These are phyloP conservation scores for Peronosclerospora sorghi DNA, from an alignment of 352 stramenopile genomes.

Conservation along the genomic window DNA sequence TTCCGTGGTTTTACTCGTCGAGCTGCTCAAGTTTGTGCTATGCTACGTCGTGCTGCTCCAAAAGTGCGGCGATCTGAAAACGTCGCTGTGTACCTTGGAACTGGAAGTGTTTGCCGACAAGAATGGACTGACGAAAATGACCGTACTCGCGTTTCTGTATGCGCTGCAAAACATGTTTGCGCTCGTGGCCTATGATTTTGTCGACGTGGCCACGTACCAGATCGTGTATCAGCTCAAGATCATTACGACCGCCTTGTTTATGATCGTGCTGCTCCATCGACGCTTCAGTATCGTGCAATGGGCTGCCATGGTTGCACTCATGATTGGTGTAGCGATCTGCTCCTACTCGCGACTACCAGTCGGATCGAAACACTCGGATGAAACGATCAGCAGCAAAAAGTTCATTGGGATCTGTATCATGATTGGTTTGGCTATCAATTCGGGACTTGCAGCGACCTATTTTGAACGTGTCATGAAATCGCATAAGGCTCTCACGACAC, in stretches of 20 bases:
- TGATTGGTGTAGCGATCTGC: slow-evolving; percentile 76
- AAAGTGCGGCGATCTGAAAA: slow-evolving; percentile 46
- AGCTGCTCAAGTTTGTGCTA: slow-evolving; percentile 73
- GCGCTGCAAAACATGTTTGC: slow-evolving; percentile 82
- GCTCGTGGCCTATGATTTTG: slow-evolving; percentile 81
- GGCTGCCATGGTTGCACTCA: slow-evolving; percentile 76
- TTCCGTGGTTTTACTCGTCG: slow-evolving; percentile 72
- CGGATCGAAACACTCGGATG: slow-evolving; percentile 9
- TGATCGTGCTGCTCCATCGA: slow-evolving; percentile 80
- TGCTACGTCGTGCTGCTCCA: slow-evolving; percentile 67
- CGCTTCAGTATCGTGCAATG: slow-evolving; percentile 78
- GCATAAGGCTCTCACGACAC: slow-evolving; percentile 60
- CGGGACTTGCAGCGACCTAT: slow-evolving; percentile 76
- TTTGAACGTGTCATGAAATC: slow-evolving; percentile 84
- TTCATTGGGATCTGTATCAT: slow-evolving; percentile 77
- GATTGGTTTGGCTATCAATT: slow-evolving; percentile 72
- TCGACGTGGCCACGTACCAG: slow-evolving; percentile 84
- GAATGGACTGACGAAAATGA: slow-evolving; percentile 75
- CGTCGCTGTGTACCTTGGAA: slow-evolving; percentile 47
- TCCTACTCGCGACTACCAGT: slow-evolving; percentile 66
- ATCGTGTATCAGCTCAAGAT: slow-evolving; percentile 88
- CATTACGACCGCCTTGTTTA: slow-evolving; percentile 85
- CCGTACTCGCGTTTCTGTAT: slow-evolving; percentile 77
- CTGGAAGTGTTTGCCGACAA: slow-evolving; percentile 73
- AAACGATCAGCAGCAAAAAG: slow-evolving; percentile 31